Base-by-base conservation (phyloP, 2,329 filamentous ascomycete genomes). In the Diaporthe velutina region DNA sequence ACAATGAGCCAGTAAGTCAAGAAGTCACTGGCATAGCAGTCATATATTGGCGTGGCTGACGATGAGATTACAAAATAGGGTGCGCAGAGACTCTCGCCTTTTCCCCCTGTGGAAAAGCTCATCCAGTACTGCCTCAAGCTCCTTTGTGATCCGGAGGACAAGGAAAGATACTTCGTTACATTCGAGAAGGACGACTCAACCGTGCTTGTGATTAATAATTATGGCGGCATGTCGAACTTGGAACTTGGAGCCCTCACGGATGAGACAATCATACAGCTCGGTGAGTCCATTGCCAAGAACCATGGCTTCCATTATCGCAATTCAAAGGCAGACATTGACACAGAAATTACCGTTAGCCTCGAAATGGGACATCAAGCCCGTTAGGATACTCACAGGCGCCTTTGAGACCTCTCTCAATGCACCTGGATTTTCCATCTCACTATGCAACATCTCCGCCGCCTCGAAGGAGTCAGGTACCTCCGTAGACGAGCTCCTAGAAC, bases 131-230 rank as follows among this genome's bases (percentile, higher is more conserved):
- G 90, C 85, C 80, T 91, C 17, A 83, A 83, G 70, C 85, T 90
- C 73, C 85, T 89, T 77, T 84, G 90, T 25, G 86, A 90, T 71
- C 83, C 83, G 3, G 83, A 83, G 15, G 90, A 91, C 77, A 80
- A 86, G 73, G 89, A 91, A 76, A 85, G 90, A 12, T 87, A 83
- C 13, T 91, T 90, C 78, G 81, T 90, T 19, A 79, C 85, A 0
- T 84, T 90, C 70, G 83, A 80, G 52, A 64, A 77, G 22, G 76
- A 79, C 2, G 88, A 90, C 70, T 84, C 87, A 25, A 85, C 86
- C 0, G 85, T 90, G 0, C 80, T 91, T n/a, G 77, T 90, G 35
- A 82, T 91, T 58, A 91, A 91, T 80, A 91, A 91, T 77, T 85
- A 90, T 9, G 90, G 90, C 33, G 89, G 89, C 4, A 84, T 91